Percentiles rank a stretch among this genome's conserved stretches.
Conservation (phyloP, 345 rosid species). For the Brassica nigra region DNA sequence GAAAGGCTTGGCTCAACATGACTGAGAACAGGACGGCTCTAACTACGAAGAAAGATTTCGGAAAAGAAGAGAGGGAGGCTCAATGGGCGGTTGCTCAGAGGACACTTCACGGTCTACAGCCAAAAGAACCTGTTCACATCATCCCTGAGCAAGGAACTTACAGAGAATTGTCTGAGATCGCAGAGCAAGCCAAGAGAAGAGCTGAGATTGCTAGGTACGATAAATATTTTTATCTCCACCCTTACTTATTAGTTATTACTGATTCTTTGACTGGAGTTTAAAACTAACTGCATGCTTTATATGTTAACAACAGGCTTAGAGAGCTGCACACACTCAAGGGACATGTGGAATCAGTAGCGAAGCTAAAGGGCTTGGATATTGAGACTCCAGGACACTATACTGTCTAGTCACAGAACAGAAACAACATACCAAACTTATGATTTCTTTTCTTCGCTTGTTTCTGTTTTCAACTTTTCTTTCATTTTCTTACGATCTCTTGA, state of each 20-base stretch:
- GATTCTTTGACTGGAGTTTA: not conserved
- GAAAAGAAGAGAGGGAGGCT: conserved; percentile 80
- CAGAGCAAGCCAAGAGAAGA: conserved; percentile 92
- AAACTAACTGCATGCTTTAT: not conserved
- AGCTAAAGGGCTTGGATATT: conserved; percentile 80
- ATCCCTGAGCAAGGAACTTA: conserved; percentile 63
- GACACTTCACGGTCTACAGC: conserved; percentile 79
- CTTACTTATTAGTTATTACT: not conserved
- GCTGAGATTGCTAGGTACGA: conserved; percentile 91
- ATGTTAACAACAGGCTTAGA: conserved; percentile 52
- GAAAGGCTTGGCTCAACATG: conserved; percentile 78
- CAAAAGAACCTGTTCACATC: conserved; percentile 53
- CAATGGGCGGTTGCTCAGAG: conserved; percentile 89
- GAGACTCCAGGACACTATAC: conserved; percentile 82
- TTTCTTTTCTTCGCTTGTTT: too few relatives aligned
- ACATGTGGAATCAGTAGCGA: conserved; percentile 58
- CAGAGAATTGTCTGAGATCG: conserved; percentile 85
- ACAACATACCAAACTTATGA: too few relatives aligned
- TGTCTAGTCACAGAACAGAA: conserved; percentile 39
- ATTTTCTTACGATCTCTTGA: too few relatives aligned
- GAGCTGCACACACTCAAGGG: conserved; percentile 84
- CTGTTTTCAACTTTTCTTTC: too few relatives aligned
- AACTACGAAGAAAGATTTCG: conserved; percentile 39
- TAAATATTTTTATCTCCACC: not conserved
- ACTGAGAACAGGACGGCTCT: conserved; percentile 85